phyloP scores from a whole-genome alignment of 2,329 filamentous ascomycete genomes.

The Hymenoscyphus scutula region DNA sequence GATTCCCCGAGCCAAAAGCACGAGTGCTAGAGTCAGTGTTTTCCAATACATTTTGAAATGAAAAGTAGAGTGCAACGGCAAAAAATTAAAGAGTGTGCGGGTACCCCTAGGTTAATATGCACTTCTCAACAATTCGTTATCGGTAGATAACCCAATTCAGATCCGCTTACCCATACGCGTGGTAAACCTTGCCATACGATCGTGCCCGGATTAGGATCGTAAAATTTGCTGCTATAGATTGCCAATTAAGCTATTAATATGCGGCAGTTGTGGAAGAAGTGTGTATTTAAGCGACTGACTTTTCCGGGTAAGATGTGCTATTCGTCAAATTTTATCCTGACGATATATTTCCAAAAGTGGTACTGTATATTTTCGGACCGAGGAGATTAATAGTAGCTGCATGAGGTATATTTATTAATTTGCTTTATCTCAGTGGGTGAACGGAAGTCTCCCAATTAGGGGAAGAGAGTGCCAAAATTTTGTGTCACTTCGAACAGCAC shows the following conservation, averaged over 20 bases:
- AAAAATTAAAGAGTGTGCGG: background rate
- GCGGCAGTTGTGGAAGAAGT: background rate
- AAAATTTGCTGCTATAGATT: background rate
- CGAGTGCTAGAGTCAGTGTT: slow-evolving; percentile 1
- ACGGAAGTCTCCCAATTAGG: background rate
- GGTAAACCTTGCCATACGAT: background rate
- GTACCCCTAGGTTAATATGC: background rate
- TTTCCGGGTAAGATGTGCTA: background rate
- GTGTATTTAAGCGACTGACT: background rate
- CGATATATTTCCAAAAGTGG: background rate
- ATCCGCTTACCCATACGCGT: background rate
- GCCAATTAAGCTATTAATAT: background rate
- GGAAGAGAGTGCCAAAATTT: background rate
- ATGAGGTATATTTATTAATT: background rate
- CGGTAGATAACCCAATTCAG: background rate
- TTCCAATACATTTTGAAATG: slow-evolving; percentile 7
- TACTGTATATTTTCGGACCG: background rate
- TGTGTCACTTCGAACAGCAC: no score
- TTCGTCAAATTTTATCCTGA: background rate
- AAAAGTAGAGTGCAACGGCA: background rate
- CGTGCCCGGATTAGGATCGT: background rate
- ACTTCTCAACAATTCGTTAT: background rate
- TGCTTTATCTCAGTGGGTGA: background rate
- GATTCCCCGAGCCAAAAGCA: slow-evolving; percentile 1
- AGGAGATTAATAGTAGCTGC: background rate